phyloP scores from a whole-genome alignment of 2,329 filamentous ascomycete species.

The Aureobasidium pullulans region DNA sequence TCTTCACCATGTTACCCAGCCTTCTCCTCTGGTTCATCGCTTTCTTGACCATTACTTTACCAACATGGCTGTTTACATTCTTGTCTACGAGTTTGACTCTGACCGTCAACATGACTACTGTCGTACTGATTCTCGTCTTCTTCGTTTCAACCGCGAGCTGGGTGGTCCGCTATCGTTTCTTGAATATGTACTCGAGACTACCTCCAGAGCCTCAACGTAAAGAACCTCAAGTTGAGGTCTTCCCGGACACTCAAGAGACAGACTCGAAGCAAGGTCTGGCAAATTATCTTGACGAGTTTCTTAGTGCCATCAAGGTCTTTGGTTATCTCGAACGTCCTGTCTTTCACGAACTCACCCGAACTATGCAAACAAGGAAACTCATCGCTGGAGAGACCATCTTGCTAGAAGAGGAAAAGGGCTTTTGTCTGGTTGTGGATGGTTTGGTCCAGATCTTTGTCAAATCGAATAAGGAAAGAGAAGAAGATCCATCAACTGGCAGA shows the following conservation, averaged over 20 bases:
- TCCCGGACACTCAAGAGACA: slow-evolving; percentile 85
- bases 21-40: slow-evolving; percentile 72
- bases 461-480: slow-evolving; percentile 52
- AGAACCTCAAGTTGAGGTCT: slow-evolving; percentile 89
- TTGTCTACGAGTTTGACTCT: slow-evolving; percentile 92
- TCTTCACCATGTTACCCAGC: slow-evolving; percentile 45
- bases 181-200: slow-evolving; percentile 93
- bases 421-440: slow-evolving; percentile 94
- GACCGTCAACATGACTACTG: slow-evolving; percentile 95
- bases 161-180: slow-evolving; percentile 88
- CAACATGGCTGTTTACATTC: slow-evolving; percentile 79
- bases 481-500: slow-evolving; percentile 35
- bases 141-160: slow-evolving; percentile 82
- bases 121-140: slow-evolving; percentile 73
- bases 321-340: slow-evolving; percentile 93
- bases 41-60: slow-evolving; percentile 80
- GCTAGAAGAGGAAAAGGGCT: slow-evolving; percentile 94
- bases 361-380: slow-evolving; percentile 95
- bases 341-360: slow-evolving; percentile 93
- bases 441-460: slow-evolving; percentile 98
- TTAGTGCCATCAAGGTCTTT: slow-evolving; percentile 98
- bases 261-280: slow-evolving; percentile 83
- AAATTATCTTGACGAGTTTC: slow-evolving; percentile 96
- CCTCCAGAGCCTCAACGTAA: slow-evolving; percentile 93
- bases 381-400: slow-evolving; percentile 94